Evolutionary conservation across 164 flowering plant genomes (phyloP).

Genomic region (Saururus chinensis): DNA sequence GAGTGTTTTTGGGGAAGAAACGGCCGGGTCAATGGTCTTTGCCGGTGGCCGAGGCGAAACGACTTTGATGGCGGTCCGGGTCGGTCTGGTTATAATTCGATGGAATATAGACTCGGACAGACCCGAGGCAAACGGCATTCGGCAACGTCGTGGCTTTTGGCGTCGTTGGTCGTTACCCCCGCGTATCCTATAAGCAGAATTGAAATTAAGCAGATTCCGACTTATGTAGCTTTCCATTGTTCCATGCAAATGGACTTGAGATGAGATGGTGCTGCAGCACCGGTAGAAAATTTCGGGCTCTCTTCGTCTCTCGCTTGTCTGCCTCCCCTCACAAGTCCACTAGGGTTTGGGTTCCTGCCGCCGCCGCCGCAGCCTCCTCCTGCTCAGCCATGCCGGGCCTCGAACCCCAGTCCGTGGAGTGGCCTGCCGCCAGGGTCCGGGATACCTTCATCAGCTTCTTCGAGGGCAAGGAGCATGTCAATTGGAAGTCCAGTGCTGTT

Average conservation of each 20-base stretch:
- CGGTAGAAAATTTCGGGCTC: background rate
- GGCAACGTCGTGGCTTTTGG: too few relatives aligned
- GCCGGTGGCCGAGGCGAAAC: too few relatives aligned
- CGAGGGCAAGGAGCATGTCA: constrained; percentile 47
- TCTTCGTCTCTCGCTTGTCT: background rate
- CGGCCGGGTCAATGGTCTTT: too few relatives aligned
- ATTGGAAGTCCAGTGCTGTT: constrained; percentile 86
- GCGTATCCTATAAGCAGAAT: too few relatives aligned
- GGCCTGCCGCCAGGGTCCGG: constrained; percentile 73
- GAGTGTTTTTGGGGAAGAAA: too few relatives aligned
- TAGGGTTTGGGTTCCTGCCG: constrained; percentile 10
- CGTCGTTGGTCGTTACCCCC: too few relatives aligned
- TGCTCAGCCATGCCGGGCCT: constrained; percentile 13
- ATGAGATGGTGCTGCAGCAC: constrained; percentile 1
- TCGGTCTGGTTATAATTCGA: too few relatives aligned
- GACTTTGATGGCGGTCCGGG: too few relatives aligned
- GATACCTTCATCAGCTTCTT: constrained; percentile 73
- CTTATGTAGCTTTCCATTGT: too few relatives aligned
- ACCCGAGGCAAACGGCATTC: too few relatives aligned
- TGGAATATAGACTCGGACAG: too few relatives aligned
- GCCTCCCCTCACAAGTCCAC: background rate
- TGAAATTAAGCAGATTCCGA: too few relatives aligned
- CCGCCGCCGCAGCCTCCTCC: background rate
- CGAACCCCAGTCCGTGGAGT: constrained; percentile 23
- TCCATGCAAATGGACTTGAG: background rate